Evolutionary conservation across 306 rosid species (phyloP).

Genomic region (Fragaria nilgerrensis): DNA sequence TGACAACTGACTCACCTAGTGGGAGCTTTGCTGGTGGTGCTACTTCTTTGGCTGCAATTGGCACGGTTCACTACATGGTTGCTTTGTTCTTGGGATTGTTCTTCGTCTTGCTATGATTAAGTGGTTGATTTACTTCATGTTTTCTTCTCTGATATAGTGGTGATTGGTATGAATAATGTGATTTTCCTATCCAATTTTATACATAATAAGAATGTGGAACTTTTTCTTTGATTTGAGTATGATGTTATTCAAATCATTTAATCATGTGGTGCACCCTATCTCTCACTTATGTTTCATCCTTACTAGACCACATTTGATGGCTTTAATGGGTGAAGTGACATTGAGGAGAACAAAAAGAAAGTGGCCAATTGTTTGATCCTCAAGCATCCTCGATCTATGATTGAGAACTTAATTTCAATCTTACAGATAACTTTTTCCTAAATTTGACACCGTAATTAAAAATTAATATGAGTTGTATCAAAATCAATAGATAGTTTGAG

Average conservation of each 20-base stretch:
- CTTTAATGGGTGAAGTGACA: neutral
- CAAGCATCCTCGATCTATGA: neutral
- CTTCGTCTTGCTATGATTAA: slow-evolving; percentile 13
- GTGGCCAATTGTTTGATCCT: neutral
- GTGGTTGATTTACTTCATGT: neutral
- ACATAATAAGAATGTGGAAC: neutral
- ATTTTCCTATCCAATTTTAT: neutral
- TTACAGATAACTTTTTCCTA: no score
- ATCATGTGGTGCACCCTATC: neutral
- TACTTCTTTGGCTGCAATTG: slow-evolving; percentile 21
- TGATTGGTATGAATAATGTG: neutral
- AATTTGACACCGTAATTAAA: no score
- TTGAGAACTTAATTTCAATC: neutral
- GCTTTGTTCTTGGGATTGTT: slow-evolving; percentile 21
- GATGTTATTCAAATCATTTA: neutral
- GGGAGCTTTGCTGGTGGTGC: slow-evolving; percentile 57
- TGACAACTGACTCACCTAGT: slow-evolving; percentile 36
- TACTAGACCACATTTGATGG: neutral
- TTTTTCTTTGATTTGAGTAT: neutral
- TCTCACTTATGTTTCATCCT: neutral
- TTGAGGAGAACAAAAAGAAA: neutral
- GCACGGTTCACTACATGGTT: slow-evolving; percentile 9
- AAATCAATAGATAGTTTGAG: no score
- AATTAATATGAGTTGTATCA: no score
- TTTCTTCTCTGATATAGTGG: neutral